These are phyloP conservation scores for Candida tibetensis DNA, from an alignment of 805 yeast species.

Conservation along the genomic window DNA sequence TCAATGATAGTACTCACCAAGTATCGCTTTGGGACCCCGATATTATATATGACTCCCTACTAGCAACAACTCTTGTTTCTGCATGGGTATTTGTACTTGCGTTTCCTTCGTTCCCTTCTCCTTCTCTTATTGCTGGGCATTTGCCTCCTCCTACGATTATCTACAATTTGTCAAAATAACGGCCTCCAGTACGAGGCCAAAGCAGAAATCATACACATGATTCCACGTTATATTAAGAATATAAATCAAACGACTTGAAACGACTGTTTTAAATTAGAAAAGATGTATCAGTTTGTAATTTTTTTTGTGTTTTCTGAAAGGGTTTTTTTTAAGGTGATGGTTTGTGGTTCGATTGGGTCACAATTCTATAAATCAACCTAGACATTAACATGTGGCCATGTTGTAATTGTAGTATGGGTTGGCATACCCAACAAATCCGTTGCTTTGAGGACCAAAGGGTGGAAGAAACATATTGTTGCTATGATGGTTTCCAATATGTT, in stretches of 20 bases:
- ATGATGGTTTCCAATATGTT: not conserved
- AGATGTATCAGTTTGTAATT: not conserved
- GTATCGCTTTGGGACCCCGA: no score
- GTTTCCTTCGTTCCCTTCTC: no score
- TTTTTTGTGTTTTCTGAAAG: slow-evolving; percentile 2
- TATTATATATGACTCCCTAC: no score
- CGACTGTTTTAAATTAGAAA: no score
- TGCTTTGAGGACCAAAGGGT: slow-evolving; percentile 5
- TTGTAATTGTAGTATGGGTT: slow-evolving; percentile 38
- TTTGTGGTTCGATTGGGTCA: not conserved
- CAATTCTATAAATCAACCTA: not conserved
- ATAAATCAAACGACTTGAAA: not conserved
- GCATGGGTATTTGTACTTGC: no score
- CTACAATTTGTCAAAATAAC: no score
- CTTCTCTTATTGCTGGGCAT: no score
- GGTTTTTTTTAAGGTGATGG: not conserved
- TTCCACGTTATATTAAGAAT: not conserved
- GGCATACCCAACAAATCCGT: slow-evolving; percentile 31
- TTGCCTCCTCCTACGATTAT: no score
- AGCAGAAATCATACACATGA: not conserved
- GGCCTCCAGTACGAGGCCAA: no score
- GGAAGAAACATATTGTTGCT: not conserved
- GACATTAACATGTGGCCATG: slow-evolving; percentile 22
- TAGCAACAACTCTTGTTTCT: no score
- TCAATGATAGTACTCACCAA: no score